Evolutionary conservation across 768 basidiomycete genomes (phyloP), one percentile per base, ranked within the genome.

Genomic region (Termitomyces sp.): DNA sequence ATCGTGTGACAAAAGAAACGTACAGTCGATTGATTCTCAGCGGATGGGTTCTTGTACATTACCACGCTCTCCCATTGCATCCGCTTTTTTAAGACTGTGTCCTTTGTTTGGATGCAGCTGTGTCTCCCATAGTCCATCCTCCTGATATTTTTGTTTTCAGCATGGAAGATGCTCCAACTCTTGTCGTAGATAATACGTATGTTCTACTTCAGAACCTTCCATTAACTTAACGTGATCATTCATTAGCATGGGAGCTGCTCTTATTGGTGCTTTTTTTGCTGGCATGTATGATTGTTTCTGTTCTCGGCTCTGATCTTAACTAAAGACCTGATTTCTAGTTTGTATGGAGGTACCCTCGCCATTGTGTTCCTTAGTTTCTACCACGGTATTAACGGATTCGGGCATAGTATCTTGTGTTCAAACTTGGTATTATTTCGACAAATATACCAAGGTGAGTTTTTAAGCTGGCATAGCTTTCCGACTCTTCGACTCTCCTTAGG

Each of bases 341-440:
- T 82, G 51, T 82, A 81, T 54, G 81, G 81, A 69, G 79, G 81
- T 79, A 70, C 14, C 30, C 21, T 19, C n/a, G 62, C 58, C 45
- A 21, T 17, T 43, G 22, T 30, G 42, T 54, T 35, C 19, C 15
- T 22, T 34, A 44, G 35, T 48, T 5, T 15, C n/a, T 8, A 24
- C 28, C n/a, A n/a, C n/a, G n/a, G 45, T 53, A 7, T 50, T 40
- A n/a, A 53, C 49, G 45, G 46, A 49, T 55, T 21, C 9, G 55
- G 17, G 9, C 38, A 30, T 30, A 83, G 81, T 83, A 9, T 80
- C 81, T 2, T 80, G 77, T 58, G 74, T 80, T 30, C 81, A 83
- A 62, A 76, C 80, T 0, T 78, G 76, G 74, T 81, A 77, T 62
- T 83, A 81, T 56, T 83, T 77, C 62, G 67, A 72, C 54, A 72